Evolutionary conservation across 352 stramenopile genomes (phyloP).

Genomic region (Phytophthora vignae): DNA sequence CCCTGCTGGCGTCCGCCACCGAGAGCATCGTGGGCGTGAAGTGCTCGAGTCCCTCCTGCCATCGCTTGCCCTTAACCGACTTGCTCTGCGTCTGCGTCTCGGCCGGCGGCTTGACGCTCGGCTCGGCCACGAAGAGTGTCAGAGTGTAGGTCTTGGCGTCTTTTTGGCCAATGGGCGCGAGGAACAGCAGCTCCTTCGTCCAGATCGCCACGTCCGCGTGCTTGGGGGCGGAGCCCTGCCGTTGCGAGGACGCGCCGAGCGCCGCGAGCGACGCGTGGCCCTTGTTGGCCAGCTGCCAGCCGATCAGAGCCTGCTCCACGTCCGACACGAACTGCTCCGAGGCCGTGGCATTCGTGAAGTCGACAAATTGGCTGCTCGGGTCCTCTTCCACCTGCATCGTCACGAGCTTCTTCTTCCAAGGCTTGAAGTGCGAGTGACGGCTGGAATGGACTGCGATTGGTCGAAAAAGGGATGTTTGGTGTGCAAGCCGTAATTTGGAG

Average conservation of each 20-base stretch:
- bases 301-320: slow-evolving; percentile 76
- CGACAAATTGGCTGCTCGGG: slow-evolving; percentile 85
- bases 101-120: not conserved
- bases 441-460: not conserved
- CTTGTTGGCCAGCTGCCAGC: slow-evolving; percentile 72
- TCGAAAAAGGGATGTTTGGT: not conserved
- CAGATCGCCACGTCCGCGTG: slow-evolving; percentile 33
- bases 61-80: slow-evolving; percentile 49
- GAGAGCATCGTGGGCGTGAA: slow-evolving; percentile 85
- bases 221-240: not conserved
- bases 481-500: not conserved
- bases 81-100: not conserved
- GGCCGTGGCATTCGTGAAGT: slow-evolving; percentile 87
- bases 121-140: slow-evolving; percentile 49
- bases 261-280: slow-evolving; percentile 57
- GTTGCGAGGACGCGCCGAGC: not conserved
- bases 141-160: slow-evolving; percentile 51
- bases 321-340: slow-evolving; percentile 84
- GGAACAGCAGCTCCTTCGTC: slow-evolving; percentile 48
- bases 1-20: slow-evolving; percentile 56
- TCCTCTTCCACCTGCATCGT: slow-evolving; percentile 82
- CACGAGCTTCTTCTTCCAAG: not conserved
- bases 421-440: slow-evolving; percentile 27
- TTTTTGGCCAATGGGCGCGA: slow-evolving; percentile 13
- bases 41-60: slow-evolving; percentile 72